A percentile compares a stretch with the other conserved stretches of the same genome.
Evolutionary conservation across 169 alveolate genomes (phyloP).

Genomic region (Plasmodium coatneyi): DNA sequence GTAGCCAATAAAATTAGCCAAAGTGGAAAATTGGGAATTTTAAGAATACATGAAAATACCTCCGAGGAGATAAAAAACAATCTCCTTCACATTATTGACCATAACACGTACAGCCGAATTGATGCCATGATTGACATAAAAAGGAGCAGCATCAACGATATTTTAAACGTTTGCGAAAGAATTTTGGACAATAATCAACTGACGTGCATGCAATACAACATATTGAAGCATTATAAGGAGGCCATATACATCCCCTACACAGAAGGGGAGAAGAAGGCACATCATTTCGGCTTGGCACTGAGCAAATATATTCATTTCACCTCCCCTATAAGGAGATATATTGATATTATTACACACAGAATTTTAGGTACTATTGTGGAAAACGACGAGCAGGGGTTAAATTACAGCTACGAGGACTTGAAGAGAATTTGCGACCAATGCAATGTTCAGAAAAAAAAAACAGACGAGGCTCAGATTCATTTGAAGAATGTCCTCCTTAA

Average conservation of each 20-base stretch:
- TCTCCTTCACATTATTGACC: conserved; percentile 53
- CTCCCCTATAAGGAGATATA: conserved; percentile 99
- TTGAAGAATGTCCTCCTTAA: conserved; percentile 84
- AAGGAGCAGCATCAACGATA: conserved; percentile 18
- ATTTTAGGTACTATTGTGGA: conserved; percentile 82
- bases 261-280: conserved; percentile 59
- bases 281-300: conserved; percentile 98
- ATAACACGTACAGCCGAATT: conserved; percentile 50
- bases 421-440: conserved; percentile 83
- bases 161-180: conserved; percentile 74
- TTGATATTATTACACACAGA: conserved; percentile 98
- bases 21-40: conserved; percentile 72
- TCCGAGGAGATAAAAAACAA: conserved; percentile 78
- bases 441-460: conserved; percentile 83
- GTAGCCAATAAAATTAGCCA: conserved; percentile 81
- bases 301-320: conserved; percentile 98
- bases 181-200: conserved; percentile 77
- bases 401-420: conserved; percentile 63
- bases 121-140: conserved; percentile 23
- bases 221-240: conserved; percentile 80
- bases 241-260: conserved; percentile 79
- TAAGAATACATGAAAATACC: conserved; percentile 83
- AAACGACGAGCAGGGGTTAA: conserved; percentile 6
- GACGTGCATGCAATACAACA: conserved; percentile 79
- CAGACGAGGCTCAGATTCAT: conserved; percentile 86